Percentiles rank a stretch among this genome's conserved stretches.
phyloP scores from a whole-genome alignment of 352 stramenopile genomes.

The Elongisporangium prolatum region DNA sequence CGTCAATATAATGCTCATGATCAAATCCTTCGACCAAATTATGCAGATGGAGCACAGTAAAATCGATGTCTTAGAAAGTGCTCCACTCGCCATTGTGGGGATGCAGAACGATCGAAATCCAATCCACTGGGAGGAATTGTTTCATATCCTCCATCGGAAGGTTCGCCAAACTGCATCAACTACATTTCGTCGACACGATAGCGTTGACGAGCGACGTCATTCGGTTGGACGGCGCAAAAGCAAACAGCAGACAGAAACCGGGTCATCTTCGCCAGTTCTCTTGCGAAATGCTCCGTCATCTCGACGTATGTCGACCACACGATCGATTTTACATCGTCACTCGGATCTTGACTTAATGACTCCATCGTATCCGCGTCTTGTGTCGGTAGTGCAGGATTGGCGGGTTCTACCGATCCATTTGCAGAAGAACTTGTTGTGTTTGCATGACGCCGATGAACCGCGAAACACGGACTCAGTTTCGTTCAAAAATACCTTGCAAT shows the following conservation, averaged over 20 bases:
- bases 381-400: slow-evolving; percentile 18
- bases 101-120: slow-evolving; percentile 15
- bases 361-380: slow-evolving; percentile 22
- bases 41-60: slow-evolving; percentile 26
- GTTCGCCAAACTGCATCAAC: slow-evolving; percentile 19
- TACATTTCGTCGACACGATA: slow-evolving; percentile 2
- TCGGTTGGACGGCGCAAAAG: not conserved
- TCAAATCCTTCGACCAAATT: slow-evolving; percentile 22
- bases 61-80: slow-evolving; percentile 28
- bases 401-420: slow-evolving; percentile 19
- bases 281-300: slow-evolving; percentile 1
- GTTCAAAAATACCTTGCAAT: slow-evolving; percentile 37
- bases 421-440: slow-evolving; percentile 19
- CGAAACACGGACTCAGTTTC: slow-evolving; percentile 1
- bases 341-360: slow-evolving; percentile 21
- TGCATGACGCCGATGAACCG: slow-evolving; percentile 5
- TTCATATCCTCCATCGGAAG: slow-evolving; percentile 35
- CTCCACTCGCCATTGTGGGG: slow-evolving; percentile 35
- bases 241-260: not conserved
- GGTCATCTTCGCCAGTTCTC: not conserved
- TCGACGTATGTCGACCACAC: slow-evolving; percentile 7
- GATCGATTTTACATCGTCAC: slow-evolving; percentile 18
- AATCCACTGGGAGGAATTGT: slow-evolving; percentile 39
- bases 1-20: slow-evolving; percentile 20
- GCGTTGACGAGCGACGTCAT: slow-evolving; percentile 10